These are phyloP conservation scores for Candida dajiaensis DNA, from an alignment of 805 yeast genomes.

Conservation along the genomic window DNA sequence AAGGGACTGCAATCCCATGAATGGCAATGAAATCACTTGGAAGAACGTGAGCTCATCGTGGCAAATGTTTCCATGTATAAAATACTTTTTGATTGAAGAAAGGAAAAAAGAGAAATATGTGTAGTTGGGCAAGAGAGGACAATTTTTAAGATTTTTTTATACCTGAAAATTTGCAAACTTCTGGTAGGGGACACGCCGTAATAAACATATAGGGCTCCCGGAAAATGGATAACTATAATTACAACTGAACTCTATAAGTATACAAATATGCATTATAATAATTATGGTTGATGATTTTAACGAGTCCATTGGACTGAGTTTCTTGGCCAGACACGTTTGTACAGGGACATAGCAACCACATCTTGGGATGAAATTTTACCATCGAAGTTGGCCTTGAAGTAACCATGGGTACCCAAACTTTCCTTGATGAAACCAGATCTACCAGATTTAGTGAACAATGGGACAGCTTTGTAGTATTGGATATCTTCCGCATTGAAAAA, in stretches of 20 bases:
- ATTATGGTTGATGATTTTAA: constrained; percentile 1
- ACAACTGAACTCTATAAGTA: neutral
- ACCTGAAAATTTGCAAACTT: neutral
- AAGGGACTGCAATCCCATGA: constrained; percentile 24
- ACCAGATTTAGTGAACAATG: constrained; percentile 88
- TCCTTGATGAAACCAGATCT: constrained; percentile 93
- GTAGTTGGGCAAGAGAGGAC: neutral
- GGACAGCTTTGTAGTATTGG: constrained; percentile 83
- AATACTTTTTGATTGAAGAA: constrained; percentile 27
- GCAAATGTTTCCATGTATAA: constrained; percentile 26
- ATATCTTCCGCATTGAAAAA: constrained; percentile 90
- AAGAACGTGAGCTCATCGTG: constrained; percentile 26
- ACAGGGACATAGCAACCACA: constrained; percentile 87
- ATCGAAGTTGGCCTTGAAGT: constrained; percentile 93
- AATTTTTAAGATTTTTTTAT: neutral
- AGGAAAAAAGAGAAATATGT: constrained; percentile 9
- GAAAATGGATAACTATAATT: neutral
- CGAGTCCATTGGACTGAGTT: constrained; percentile 30
- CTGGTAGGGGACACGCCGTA: neutral
- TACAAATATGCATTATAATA: neutral
- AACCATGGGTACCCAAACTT: constrained; percentile 96
- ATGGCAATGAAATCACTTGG: constrained; percentile 28
- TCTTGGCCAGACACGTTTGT: constrained; percentile 91
- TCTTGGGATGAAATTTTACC: constrained; percentile 89
- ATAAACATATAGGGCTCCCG: neutral